phyloP scores from a whole-genome alignment of 148 eudicot genomes.

The Polygonum maritimum region DNA sequence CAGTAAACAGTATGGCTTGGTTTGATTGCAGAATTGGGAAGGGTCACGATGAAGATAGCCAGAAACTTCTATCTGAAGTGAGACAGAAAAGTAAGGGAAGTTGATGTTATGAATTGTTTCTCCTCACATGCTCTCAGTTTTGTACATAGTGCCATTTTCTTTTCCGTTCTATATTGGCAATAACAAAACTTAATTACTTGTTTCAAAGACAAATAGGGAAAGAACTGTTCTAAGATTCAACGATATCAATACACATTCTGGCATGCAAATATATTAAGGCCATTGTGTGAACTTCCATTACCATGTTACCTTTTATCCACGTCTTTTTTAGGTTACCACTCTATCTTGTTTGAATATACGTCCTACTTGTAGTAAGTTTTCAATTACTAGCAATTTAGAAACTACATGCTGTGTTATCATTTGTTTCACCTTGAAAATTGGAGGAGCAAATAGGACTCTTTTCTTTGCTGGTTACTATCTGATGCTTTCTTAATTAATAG shows the following conservation, averaged over 20 bases:
- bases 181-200: neutral
- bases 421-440: neutral
- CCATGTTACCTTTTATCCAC: neutral
- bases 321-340: neutral
- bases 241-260: neutral
- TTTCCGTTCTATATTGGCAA: neutral
- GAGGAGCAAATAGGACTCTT: neutral
- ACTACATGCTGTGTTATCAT: neutral
- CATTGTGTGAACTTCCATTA: neutral
- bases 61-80: constrained; percentile 42
- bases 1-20: neutral
- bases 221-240: neutral
- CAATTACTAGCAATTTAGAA: neutral
- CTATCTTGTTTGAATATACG: neutral
- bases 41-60: constrained; percentile 37
- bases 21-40: constrained; percentile 42
- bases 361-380: neutral
- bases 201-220: neutral
- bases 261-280: neutral
- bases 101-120: constrained; percentile 1
- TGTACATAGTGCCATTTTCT: neutral
- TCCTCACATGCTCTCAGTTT: neutral
- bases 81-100: constrained; percentile 58
- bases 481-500: neutral
- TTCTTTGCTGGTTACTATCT: neutral